These are phyloP conservation scores for Boletus subcaerulescens DNA, from an alignment of 768 basidiomycete species.

Conservation along the genomic window DNA sequence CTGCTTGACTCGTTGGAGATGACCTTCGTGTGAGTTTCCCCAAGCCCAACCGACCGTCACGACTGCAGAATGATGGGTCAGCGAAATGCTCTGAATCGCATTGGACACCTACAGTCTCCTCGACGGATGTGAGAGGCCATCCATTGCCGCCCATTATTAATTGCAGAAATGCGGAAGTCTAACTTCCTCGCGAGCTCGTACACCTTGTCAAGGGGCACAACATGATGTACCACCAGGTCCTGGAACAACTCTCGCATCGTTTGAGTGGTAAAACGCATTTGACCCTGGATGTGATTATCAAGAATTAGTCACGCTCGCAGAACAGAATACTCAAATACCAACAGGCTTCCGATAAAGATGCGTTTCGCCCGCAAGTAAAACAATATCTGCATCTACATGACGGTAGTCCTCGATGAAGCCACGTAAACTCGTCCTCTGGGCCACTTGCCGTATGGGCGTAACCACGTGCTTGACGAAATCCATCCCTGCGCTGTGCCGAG, in stretches of 20 bases:
- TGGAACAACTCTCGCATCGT: slow-evolving; percentile 20
- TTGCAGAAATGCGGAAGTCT: slow-evolving; percentile 20
- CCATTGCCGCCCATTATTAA: slow-evolving; percentile 32
- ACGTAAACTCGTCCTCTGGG: slow-evolving; percentile 29
- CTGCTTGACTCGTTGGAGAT: slow-evolving; percentile 32
- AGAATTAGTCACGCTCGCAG: neutral
- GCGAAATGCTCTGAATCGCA: neutral
- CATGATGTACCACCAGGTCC: slow-evolving; percentile 22
- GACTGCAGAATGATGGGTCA: slow-evolving; percentile 15
- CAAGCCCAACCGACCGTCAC: slow-evolving; percentile 33
- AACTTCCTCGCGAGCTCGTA: slow-evolving; percentile 25
- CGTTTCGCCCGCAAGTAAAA: slow-evolving; percentile 39
- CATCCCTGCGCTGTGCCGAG: slow-evolving; percentile 32
- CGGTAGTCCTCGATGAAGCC: slow-evolving; percentile 39
- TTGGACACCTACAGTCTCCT: slow-evolving; percentile 33
- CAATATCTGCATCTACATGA: slow-evolving; percentile 32
- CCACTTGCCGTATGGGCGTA: slow-evolving; percentile 34
- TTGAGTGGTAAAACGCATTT: slow-evolving; percentile 26
- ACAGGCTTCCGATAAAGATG: slow-evolving; percentile 32
- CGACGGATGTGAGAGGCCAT: slow-evolving; percentile 39
- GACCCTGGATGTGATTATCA: slow-evolving; percentile 13
- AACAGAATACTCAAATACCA: neutral
- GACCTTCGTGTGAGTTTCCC: slow-evolving; percentile 29
- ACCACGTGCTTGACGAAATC: slow-evolving; percentile 40
- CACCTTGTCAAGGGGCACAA: slow-evolving; percentile 24